Percentiles rank a stretch among this genome's conserved stretches.
Evolutionary conservation across 805 yeast genomes (phyloP).

Genomic region (Jamesozyma hellenica): DNA sequence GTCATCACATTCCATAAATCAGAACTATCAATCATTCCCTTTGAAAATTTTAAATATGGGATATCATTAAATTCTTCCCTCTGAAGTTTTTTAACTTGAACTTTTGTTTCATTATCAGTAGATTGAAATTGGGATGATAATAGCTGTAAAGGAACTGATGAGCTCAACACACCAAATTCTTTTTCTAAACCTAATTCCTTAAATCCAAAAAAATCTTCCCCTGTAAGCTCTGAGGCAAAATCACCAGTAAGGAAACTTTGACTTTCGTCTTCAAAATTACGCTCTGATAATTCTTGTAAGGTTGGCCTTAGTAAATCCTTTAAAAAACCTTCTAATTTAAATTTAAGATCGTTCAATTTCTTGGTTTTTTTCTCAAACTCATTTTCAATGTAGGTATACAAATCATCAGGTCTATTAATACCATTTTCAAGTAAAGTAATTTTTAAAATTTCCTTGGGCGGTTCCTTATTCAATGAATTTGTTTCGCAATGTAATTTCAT

Average conservation of each 20-base stretch:
- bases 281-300: slow-evolving; percentile 59
- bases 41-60: slow-evolving; percentile 42
- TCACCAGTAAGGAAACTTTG: slow-evolving; percentile 94
- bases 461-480: slow-evolving; percentile 28
- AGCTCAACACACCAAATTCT: slow-evolving; percentile 75
- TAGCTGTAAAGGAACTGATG: slow-evolving; percentile 82
- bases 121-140: slow-evolving; percentile 50
- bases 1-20: slow-evolving; percentile 41
- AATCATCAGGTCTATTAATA: slow-evolving; percentile 62
- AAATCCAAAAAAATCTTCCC: slow-evolving; percentile 97
- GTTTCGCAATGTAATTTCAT: slow-evolving; percentile 66
- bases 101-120: slow-evolving; percentile 50
- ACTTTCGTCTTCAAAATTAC: slow-evolving; percentile 76
- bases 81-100: slow-evolving; percentile 41
- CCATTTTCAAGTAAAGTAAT: slow-evolving; percentile 79
- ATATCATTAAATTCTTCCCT: slow-evolving; percentile 57
- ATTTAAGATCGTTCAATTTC: slow-evolving; percentile 59
- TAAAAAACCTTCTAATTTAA: slow-evolving; percentile 58
- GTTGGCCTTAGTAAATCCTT: slow-evolving; percentile 78
- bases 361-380: slow-evolving; percentile 57
- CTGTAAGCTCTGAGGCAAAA: slow-evolving; percentile 74
- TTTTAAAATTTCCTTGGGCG: slow-evolving; percentile 38
- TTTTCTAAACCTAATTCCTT: slow-evolving; percentile 86
- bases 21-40: slow-evolving; percentile 42
- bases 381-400: slow-evolving; percentile 66